Evolutionary conservation across 768 basidiomycete species (phyloP).

Genomic region (Guyanaporus albipodus): DNA sequence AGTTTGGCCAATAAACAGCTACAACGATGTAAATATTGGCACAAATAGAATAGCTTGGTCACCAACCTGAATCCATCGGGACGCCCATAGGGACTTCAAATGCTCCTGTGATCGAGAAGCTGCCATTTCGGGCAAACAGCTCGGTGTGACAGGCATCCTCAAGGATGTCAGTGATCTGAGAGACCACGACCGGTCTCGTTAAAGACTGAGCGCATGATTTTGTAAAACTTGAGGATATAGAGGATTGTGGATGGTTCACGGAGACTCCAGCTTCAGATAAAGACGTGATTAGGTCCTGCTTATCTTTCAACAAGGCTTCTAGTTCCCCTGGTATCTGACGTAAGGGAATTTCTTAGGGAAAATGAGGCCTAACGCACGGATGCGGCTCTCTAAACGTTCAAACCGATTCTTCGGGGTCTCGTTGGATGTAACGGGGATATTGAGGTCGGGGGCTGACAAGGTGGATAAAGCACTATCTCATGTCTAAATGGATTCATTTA

Average conservation of each 20-base stretch:
- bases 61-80: slow-evolving; percentile 6
- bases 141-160: neutral
- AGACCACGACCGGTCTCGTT: neutral
- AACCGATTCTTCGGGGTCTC: slow-evolving; percentile 59
- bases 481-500: slow-evolving; percentile 19
- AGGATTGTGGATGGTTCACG: neutral
- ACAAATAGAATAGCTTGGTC: neutral
- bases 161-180: neutral
- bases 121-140: neutral
- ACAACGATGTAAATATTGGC: neutral
- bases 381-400: slow-evolving; percentile 63
- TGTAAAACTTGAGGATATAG: neutral
- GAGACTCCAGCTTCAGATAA: neutral
- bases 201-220: neutral
- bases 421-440: slow-evolving; percentile 22
- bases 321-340: slow-evolving; percentile 53
- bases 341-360: slow-evolving; percentile 1
- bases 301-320: slow-evolving; percentile 60
- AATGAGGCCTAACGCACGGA: slow-evolving; percentile 43
- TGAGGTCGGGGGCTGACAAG: slow-evolving; percentile 38
- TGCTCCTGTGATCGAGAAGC: neutral
- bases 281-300: slow-evolving; percentile 32
- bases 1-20: slow-evolving; percentile 33
- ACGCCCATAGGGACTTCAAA: neutral
- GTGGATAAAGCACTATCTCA: neutral